Conservation (phyloP, 2,329 filamentous ascomycete genomes). For the Fusarium solani-melongenae region DNA sequence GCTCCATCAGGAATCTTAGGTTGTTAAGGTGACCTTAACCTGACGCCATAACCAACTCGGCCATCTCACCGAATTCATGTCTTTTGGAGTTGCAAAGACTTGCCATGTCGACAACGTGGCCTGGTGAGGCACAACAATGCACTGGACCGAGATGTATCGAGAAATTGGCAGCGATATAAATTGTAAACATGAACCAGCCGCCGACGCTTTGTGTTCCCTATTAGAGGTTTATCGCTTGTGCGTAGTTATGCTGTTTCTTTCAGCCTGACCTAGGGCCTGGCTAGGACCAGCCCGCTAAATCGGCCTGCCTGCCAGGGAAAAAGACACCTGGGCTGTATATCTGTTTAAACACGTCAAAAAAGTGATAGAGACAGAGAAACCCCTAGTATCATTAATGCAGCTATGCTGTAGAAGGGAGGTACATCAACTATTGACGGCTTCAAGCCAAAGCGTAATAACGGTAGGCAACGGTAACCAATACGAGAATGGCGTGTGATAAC, state of each 20-base stretch:
- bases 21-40: constrained; percentile 1
- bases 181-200: neutral
- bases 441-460: neutral
- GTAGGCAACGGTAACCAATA: neutral
- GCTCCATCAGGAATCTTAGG: neutral
- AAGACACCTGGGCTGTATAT: neutral
- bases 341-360: neutral
- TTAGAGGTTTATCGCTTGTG: neutral
- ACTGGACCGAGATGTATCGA: neutral
- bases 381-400: neutral
- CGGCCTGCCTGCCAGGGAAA: neutral
- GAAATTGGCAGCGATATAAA: neutral
- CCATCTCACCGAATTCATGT: neutral
- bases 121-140: neutral
- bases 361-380: neutral
- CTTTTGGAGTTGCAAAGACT: neutral
- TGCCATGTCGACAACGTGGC: neutral
- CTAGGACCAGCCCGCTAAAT: too few species aligned
- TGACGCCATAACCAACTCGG: constrained; percentile 1
- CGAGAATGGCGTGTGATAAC: neutral
- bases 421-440: neutral
- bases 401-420: neutral
- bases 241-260: neutral
- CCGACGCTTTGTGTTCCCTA: neutral
- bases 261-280: neutral